A percentile compares a stretch with the other conserved stretches of the same genome.
Conservation (phyloP, 2,329 filamentous ascomycete genomes). For the Pseudohalonectria lignicola region DNA sequence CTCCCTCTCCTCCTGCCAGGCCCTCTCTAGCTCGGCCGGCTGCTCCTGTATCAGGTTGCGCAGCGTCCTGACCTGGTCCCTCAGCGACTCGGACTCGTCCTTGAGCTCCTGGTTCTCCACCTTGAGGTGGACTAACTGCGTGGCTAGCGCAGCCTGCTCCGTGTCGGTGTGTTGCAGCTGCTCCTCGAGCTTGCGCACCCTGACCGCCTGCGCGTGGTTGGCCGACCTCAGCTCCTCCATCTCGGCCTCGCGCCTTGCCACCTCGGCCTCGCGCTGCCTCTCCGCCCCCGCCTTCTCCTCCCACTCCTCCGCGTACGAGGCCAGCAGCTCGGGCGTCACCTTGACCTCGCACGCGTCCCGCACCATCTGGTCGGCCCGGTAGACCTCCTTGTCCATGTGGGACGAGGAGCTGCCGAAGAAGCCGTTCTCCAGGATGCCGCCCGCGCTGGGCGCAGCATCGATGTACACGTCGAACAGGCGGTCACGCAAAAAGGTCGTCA, state of each 20-base stretch:
- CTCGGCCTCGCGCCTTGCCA: constrained; percentile 75
- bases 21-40: constrained; percentile 74
- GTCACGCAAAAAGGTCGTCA: constrained; percentile 88
- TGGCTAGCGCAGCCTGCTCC: constrained; percentile 85
- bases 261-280: constrained; percentile 66
- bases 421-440: constrained; percentile 85
- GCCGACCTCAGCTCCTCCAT: constrained; percentile 59
- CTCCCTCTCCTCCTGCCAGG: constrained; percentile 77
- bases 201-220: constrained; percentile 57
- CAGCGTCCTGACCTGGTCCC: constrained; percentile 75
- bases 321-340: constrained; percentile 72
- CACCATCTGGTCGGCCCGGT: constrained; percentile 86
- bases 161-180: constrained; percentile 78
- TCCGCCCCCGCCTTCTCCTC: constrained; percentile 79
- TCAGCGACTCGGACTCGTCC: constrained; percentile 82
- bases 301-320: constrained; percentile 77
- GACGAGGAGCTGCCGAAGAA: constrained; percentile 91
- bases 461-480: constrained; percentile 95
- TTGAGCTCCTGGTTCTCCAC: constrained; percentile 84
- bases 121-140: constrained; percentile 82
- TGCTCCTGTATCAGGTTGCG: constrained; percentile 82
- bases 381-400: constrained; percentile 89
- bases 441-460: constrained; percentile 84
- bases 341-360: constrained; percentile 84
- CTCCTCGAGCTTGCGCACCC: constrained; percentile 78